Percentiles rank a stretch among this genome's conserved stretches.
These are phyloP conservation scores for Pleurotus tuber-regium DNA, from an alignment of 768 basidiomycete species.

Conservation along the genomic window DNA sequence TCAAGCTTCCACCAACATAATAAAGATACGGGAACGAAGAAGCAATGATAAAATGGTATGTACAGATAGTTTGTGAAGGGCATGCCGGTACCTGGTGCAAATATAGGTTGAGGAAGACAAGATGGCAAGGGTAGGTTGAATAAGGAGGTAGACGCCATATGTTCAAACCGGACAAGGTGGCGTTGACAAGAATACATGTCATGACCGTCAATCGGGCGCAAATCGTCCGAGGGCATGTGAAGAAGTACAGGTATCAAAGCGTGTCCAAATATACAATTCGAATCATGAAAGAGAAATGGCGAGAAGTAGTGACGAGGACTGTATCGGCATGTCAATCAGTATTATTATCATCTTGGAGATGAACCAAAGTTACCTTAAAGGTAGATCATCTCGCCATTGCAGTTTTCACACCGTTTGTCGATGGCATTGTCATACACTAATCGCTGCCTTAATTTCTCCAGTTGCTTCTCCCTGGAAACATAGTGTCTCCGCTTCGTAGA, in stretches of 20 bases:
- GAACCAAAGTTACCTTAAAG: slow-evolving; percentile 34
- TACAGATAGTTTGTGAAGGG: slow-evolving; percentile 5
- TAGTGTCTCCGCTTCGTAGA: slow-evolving; percentile 24
- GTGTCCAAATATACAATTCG: slow-evolving; percentile 2
- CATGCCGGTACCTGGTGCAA: slow-evolving; percentile 12
- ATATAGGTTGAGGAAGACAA: too few relatives aligned
- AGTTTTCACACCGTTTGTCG: slow-evolving; percentile 35
- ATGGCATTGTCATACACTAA: slow-evolving; percentile 37
- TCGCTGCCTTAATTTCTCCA: slow-evolving; percentile 58
- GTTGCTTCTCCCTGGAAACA: slow-evolving; percentile 64
- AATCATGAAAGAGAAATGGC: neutral
- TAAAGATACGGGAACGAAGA: slow-evolving; percentile 20
- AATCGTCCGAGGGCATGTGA: slow-evolving; percentile 9
- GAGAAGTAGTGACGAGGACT: neutral
- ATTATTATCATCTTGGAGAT: neutral
- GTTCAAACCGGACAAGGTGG: neutral
- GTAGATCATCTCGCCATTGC: slow-evolving; percentile 34
- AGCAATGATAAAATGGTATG: slow-evolving; percentile 10
- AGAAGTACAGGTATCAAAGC: slow-evolving; percentile 7
- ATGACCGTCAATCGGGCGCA: neutral
- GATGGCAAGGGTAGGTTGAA: slow-evolving; percentile 16
- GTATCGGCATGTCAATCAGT: neutral
- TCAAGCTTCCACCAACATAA: slow-evolving; percentile 28
- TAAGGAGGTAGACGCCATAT: neutral
- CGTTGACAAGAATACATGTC: slow-evolving; percentile 9